Base-by-base conservation (phyloP, 305 asterid species). In the Euphrasia arctica region DNA sequence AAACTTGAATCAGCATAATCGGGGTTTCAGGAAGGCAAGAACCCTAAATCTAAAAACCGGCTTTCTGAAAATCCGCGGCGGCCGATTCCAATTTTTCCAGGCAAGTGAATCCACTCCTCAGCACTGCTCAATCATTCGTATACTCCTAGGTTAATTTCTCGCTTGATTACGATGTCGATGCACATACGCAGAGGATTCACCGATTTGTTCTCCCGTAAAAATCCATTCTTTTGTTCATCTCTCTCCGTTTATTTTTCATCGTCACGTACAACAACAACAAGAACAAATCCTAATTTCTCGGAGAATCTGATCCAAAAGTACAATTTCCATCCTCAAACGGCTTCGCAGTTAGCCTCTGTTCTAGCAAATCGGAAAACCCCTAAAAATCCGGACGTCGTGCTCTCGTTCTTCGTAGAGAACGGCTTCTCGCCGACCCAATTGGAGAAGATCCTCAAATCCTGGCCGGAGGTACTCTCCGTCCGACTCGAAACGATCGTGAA, bases 321-420 rank as follows among this genome's bases (percentile, higher is more conserved):
- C 63, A 4, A 14, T 32, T 58, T 36, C n/a, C 41, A 45, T 36
- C 63, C 63, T 3, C 25, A 56, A 12, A 12, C 29, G 18, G 63
- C 63, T 58, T 58, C 63, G 4, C 61, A n/a, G 34, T 9, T 56
- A 4, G 61, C 61, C 61, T 29, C 61, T 56, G 39, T 11, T 28
- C 6, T 25, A 10, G 28, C 59, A 13, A 32, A 14, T 34, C 10
- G 31, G 12, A 13, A 25, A 36, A 39, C 36, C 63, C 49, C 63
- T 4, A 8, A 58, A 58, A 58, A 13, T 6, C 34, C 49, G 31
- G 63, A 58, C 39, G 3, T 28, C 3, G 2, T 58, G 3, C 27
- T 58, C 47, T 31, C 62, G 13, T 58, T 58, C 48, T 22, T 58
- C 2, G 34, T 32, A 36, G 45, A 31, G 39, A 31, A 6, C 28